Conservation (phyloP, 129 eudicot genomes). For the Centella asiatica region DNA sequence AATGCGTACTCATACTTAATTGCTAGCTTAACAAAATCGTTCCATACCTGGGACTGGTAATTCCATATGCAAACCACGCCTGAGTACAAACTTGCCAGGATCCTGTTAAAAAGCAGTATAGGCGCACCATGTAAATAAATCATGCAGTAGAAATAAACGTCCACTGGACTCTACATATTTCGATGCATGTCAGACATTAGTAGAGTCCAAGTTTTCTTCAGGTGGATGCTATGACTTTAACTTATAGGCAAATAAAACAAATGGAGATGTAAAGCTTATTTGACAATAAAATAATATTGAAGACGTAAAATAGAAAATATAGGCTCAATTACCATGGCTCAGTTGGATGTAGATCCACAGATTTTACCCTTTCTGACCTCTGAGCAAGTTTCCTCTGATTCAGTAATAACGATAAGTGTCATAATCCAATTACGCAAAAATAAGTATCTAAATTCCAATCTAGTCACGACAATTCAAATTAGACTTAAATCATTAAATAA, state of each 20-base stretch:
- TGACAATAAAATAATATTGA: background rate
- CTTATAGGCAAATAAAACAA: background rate
- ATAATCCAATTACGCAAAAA: no score
- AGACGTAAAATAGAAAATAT: background rate
- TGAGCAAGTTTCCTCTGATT: conserved; percentile 52
- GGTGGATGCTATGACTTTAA: background rate
- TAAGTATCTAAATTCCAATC: no score
- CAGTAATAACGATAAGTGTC: conserved; percentile 5
- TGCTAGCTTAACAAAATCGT: background rate
- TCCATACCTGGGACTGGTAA: conserved; percentile 75
- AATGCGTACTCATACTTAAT: no score
- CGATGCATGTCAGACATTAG: background rate
- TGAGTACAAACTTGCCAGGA: conserved; percentile 76
- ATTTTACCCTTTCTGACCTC: conserved; percentile 57
- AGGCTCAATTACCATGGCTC: conserved; percentile 48
- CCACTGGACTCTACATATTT: conserved; percentile 4
- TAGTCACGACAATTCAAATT: background rate
- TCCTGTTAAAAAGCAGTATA: conserved; percentile 36
- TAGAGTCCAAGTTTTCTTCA: no score
- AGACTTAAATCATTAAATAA: background rate
- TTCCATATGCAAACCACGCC: conserved; percentile 90
- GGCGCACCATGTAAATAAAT: conserved; percentile 10
- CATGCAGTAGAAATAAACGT: conserved; percentile 17
- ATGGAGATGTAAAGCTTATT: no score
- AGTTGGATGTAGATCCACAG: conserved; percentile 62